Base-by-base conservation (phyloP, 2,329 filamentous ascomycete species). In the Ophiostoma australiae region DNA sequence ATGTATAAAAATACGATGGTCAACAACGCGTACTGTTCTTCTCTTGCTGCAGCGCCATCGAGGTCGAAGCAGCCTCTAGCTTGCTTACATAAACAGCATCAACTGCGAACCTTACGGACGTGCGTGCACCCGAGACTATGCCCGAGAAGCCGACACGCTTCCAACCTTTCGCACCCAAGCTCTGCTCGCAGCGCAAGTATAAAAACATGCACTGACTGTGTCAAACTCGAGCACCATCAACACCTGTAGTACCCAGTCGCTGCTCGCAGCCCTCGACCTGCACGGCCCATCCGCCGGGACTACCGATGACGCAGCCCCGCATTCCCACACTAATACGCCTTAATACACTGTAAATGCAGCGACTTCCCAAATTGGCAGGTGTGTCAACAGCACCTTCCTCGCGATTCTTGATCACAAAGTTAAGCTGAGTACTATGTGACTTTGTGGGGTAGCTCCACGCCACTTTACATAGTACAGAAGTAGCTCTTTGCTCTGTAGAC, bases 371-470 rank as follows among this genome's bases (percentile, higher is more conserved):
- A n/a, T 13, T 0, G 44, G 52, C 52, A 58, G 52, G 52, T 27
- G n/a, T 58, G 23, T 27, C 52, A 58, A 58, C 23, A 58, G 52
- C 52, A 58, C 52, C 11, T 27, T 5, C 23, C 13, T 11, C n/a
- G 52, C 10, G 52, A 13, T 58, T 27, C 52, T 27, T 27, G n/a
- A 58, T 48, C 17, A 48, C 44, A 48, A 48, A 48, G 44, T 48
- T n/a, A n/a, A 48, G 44, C 44, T 48, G n/a, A n/a, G n/a, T n/a
- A 48, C 17, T 48, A 4, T n/a, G 41, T 11, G 44, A 58, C 44
- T 17, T 68, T 68, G n/a, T 48, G 39, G n/a, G n/a, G 66, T 68
- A 58, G 52, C 52, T 58, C n/a, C 8, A 27, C 52, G 23, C n/a
- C n/a, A 27, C 52, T 58, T 17, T 48, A 39, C 2, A 48, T 13